Base-by-base conservation (phyloP, 2,329 filamentous ascomycete genomes). In the Helminthosporium solani region DNA sequence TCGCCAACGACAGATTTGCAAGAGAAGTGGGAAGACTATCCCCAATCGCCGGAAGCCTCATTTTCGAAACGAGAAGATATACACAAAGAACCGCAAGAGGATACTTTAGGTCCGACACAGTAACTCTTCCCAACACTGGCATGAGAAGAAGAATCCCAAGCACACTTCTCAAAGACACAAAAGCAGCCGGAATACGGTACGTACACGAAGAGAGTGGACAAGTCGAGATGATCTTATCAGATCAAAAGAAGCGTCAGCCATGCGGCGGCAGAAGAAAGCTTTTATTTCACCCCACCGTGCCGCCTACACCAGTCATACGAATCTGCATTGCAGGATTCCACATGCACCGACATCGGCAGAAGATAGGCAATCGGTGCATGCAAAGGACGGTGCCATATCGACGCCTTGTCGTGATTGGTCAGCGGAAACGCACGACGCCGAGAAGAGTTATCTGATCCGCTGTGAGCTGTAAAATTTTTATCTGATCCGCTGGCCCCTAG, bases 151-250 rank as follows among this genome's bases (percentile, higher is more conserved):
- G 23, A 25, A 25, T 6, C 9, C 23, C 23, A 25, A 25, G 9
- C 5, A 25, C 23, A 25, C 23, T 25, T 9, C 23, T 25, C 23
- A 25, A 9, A 25, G 5, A 9, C 9, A 25, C 5, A 25, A 25
- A 6, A 25, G 9, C 9, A 6, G 9, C 9, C 23, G 9, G 9
- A 9, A 9, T 6, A 25, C 5, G 23, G 23, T 25, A 25, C 23
- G 23, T 25, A 25, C 23, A 6, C 23, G 9, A 9, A 5, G 23
- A 25, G 46, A 37, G 34, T 40, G 25, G n/a, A 40, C 30, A 44
- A 25, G 25, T 27, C 28, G 40, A 52, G 61, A 65, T 62, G 64
- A 69, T 69, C 66, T 63, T 64, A 69, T 69, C 63, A 69, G 64
- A 67, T 67, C 46, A 39, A 35, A 35, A 38, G 12, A 27, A n/a